A percentile compares a stretch with the other conserved stretches of the same genome.
Evolutionary conservation across 1,284 basidiomycete genomes (phyloP).

Genomic region (Rhodofomes roseus): DNA sequence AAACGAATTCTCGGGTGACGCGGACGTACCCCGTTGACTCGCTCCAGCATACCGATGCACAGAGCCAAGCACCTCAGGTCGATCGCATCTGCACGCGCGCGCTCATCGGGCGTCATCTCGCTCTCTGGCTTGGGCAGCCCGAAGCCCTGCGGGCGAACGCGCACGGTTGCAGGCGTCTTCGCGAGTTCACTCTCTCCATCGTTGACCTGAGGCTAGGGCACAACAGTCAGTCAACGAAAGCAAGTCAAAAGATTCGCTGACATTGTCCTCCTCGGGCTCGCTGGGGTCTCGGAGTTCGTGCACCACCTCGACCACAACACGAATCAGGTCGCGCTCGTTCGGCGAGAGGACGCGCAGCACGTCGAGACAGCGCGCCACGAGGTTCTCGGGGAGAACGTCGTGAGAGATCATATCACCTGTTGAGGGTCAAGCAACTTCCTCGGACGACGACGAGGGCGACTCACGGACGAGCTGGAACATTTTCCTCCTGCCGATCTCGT

Average conservation of each 20-base stretch:
- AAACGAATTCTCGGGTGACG: too few relatives aligned
- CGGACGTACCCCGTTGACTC: conserved; percentile 76
- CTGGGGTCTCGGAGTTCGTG: conserved; percentile 77
- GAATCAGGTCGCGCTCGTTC: conserved; percentile 88
- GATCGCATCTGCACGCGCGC: conserved; percentile 58
- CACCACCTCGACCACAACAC: conserved; percentile 92
- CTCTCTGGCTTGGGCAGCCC: conserved; percentile 38
- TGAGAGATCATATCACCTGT: conserved; percentile 86
- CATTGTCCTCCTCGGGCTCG: conserved; percentile 41
- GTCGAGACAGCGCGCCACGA: conserved; percentile 85
- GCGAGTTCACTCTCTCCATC: conserved; percentile 35
- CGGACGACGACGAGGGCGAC: conserved; percentile 31
- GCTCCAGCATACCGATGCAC: conserved; percentile 88
- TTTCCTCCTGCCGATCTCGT: conserved; percentile 92
- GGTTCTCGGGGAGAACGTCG: conserved; percentile 70
- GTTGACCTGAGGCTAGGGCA: conserved; percentile 20
- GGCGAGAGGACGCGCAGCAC: conserved; percentile 83
- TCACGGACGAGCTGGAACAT: conserved; percentile 85
- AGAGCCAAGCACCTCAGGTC: conserved; percentile 86
- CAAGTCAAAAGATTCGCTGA: not conserved
- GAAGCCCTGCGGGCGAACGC: conserved; percentile 12
- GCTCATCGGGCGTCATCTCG: conserved; percentile 58
- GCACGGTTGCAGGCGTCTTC: conserved; percentile 28
- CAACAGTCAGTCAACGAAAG: conserved; percentile 2
- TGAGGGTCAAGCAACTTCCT: not conserved